Evolutionary conservation across 2,329 filamentous ascomycete species (phyloP).

Genomic region (Ophiosphaerella korrae): DNA sequence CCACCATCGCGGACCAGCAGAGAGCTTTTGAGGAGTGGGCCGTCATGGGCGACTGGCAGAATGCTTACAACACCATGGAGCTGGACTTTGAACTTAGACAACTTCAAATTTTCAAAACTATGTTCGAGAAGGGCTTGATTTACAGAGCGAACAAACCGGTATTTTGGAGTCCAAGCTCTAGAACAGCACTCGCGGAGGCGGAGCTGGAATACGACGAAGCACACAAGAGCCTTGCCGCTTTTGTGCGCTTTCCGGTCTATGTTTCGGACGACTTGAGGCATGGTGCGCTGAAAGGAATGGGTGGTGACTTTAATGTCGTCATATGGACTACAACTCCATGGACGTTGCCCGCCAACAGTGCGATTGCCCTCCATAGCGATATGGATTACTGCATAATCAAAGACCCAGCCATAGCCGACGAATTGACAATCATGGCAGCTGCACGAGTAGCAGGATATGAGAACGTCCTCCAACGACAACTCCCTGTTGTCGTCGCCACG

Average conservation of each 20-base stretch:
- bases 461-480: conserved; percentile 35
- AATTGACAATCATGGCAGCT: conserved; percentile 71
- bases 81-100: conserved; percentile 74
- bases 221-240: conserved; percentile 74
- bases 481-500: conserved; percentile 58
- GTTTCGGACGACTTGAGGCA: conserved; percentile 51
- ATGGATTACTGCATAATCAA: conserved; percentile 74
- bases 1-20: conserved; percentile 75
- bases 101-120: conserved; percentile 73
- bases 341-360: conserved; percentile 92
- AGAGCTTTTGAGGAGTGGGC: conserved; percentile 73
- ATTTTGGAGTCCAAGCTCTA: conserved; percentile 82
- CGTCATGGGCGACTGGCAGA: conserved; percentile 81
- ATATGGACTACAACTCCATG: conserved; percentile 99
- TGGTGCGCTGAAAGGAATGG: conserved; percentile 35
- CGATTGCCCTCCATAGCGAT: conserved; percentile 79
- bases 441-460: conserved; percentile 66
- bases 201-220: conserved; percentile 83
- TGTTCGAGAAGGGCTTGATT: conserved; percentile 72
- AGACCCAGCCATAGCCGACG: conserved; percentile 46
- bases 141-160: conserved; percentile 82
- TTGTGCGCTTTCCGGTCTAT: conserved; percentile 75
- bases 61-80: conserved; percentile 80
- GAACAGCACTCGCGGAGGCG: conserved; percentile 80
- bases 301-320: conserved; percentile 67